Evolutionary conservation across 352 stramenopile genomes (phyloP).

Genomic region (Blastocystis sp.): DNA sequence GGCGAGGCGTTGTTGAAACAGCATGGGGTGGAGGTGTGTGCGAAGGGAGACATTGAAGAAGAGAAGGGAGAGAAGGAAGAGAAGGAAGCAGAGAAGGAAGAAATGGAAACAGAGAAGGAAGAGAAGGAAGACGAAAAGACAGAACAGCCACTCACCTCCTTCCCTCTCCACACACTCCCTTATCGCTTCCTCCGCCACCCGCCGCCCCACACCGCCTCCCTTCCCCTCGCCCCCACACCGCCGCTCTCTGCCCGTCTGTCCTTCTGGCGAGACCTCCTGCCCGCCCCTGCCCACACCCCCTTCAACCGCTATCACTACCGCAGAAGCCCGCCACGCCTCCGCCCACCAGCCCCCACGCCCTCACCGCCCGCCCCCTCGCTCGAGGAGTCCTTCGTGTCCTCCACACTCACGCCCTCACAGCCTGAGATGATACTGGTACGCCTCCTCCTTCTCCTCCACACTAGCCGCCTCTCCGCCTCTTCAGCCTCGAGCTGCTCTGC

Average conservation of each 20-base stretch:
- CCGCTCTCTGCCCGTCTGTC: not conserved
- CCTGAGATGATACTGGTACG: not conserved
- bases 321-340: not conserved
- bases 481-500: slow-evolving; percentile 36
- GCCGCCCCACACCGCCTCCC: not conserved
- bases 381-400: not conserved
- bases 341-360: not conserved
- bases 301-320: slow-evolving; percentile 9
- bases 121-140: not conserved
- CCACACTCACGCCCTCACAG: slow-evolving; percentile 17
- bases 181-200: not conserved
- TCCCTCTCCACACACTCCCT: not conserved
- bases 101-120: not conserved
- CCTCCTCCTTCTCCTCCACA: not conserved
- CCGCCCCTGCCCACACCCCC: not conserved
- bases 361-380: not conserved
- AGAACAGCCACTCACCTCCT: not conserved
- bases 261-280: slow-evolving; percentile 9
- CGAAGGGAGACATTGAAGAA: not conserved
- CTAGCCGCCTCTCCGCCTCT: slow-evolving; percentile 12
- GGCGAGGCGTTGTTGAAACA: slow-evolving; percentile 22
- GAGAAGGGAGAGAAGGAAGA: not conserved
- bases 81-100: not conserved
- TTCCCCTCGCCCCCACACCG: not conserved
- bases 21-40: not conserved